These are phyloP conservation scores for Diaporthe eres DNA, from an alignment of 2,329 filamentous ascomycete species.

Conservation along the genomic window DNA sequence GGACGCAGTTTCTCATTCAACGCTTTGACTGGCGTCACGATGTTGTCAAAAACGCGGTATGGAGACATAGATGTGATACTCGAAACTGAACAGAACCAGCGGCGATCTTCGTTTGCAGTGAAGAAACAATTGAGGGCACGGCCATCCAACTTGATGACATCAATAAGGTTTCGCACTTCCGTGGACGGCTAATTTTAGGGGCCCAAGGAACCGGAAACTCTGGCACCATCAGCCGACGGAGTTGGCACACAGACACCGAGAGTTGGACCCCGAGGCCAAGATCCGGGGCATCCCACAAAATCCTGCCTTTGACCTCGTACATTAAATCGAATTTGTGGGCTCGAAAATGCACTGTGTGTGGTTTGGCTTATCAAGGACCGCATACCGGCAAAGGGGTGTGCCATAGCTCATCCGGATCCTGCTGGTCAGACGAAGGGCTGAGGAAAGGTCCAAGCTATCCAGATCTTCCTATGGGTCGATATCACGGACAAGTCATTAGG, in stretches of 20 bases:
- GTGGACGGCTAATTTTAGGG: conserved; percentile 16
- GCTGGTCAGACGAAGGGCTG: no score
- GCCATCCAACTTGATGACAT: neutral
- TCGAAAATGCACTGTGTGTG: neutral
- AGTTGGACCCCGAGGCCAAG: conserved; percentile 1
- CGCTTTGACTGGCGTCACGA: no score
- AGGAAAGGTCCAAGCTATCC: no score
- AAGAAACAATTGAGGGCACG: neutral
- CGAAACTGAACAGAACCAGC: neutral
- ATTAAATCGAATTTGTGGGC: neutral
- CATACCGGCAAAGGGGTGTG: no score
- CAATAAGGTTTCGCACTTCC: conserved; percentile 18
- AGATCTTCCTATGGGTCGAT: no score
- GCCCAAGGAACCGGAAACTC: conserved; percentile 8
- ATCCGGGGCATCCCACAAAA: conserved; percentile 8
- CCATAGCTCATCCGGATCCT: no score
- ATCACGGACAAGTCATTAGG: no score
- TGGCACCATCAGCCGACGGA: neutral
- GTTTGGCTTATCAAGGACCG: no score
- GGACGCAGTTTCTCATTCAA: neutral
- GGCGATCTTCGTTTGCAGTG: neutral
- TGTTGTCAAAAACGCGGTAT: neutral
- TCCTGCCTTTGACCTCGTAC: neutral
- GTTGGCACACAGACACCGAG: neutral
- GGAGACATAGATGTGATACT: neutral